Conservation (phyloP, 192 early-diverging fungal genomes). For the Entrophospora sp. region DNA sequence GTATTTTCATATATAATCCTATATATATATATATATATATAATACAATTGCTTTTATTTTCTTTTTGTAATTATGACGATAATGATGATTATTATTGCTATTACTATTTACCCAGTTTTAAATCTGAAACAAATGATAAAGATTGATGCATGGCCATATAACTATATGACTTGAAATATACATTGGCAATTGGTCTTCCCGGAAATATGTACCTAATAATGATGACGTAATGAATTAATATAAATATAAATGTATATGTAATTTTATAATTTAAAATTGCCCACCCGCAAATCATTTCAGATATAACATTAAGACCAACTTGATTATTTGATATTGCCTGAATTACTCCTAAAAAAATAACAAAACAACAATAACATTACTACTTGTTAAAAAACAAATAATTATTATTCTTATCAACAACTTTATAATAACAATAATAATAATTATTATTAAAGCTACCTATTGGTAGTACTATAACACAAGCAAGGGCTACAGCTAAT, state of each 20-base stretch:
- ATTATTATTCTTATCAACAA: background rate
- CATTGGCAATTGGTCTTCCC: slow-evolving; percentile 41
- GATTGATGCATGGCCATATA: slow-evolving; percentile 62
- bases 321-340: slow-evolving; percentile 44
- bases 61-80: no score
- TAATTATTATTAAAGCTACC: slow-evolving; percentile 20
- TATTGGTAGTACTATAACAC: slow-evolving; percentile 41
- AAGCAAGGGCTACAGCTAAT: slow-evolving; percentile 30
- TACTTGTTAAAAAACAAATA: background rate
- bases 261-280: no score
- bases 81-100: background rate
- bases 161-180: slow-evolving; percentile 53
- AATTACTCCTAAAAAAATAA: slow-evolving; percentile 23
- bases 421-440: background rate
- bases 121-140: slow-evolving; percentile 56
- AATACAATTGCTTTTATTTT: no score
- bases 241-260: no score
- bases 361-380: background rate
- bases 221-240: no score
- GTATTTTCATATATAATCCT: slow-evolving; percentile 56
- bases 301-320: slow-evolving; percentile 46
- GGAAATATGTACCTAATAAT: slow-evolving; percentile 31
- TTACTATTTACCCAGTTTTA: slow-evolving; percentile 57
- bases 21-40: background rate
- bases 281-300: slow-evolving; percentile 55